These are phyloP conservation scores for Hondaea fermentalgiana DNA, from an alignment of 108 stramenopile genomes.

Conservation along the genomic window DNA sequence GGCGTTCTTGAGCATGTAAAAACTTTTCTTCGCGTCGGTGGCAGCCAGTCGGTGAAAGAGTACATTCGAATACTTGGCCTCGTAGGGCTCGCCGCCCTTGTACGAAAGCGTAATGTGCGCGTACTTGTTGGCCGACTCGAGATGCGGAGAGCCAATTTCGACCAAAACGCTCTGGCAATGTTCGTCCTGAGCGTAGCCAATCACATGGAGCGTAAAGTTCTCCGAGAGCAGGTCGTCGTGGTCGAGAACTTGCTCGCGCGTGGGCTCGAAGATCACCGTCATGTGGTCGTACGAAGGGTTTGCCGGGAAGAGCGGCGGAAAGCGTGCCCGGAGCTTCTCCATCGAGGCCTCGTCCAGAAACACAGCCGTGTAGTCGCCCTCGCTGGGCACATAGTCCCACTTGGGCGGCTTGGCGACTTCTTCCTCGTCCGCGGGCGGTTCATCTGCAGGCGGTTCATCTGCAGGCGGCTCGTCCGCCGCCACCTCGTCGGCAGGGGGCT, in stretches of 20 bases:
- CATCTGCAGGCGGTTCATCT: too few species aligned
- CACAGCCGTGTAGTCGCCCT: background rate
- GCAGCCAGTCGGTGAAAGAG: background rate
- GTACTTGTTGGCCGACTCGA: background rate
- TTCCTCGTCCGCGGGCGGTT: background rate
- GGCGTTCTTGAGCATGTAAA: background rate
- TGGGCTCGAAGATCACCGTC: conserved; percentile 8
- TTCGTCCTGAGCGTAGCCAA: conserved; percentile 11
- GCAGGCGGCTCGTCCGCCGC: too few species aligned
- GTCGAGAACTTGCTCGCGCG: background rate
- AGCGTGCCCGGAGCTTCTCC: background rate
- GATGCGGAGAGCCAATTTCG: background rate
- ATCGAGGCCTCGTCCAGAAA: background rate
- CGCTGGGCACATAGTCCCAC: background rate
- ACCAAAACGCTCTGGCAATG: background rate
- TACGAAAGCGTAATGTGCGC: background rate
- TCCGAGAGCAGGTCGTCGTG: conserved; percentile 14
- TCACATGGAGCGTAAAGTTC: background rate
- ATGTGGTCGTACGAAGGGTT: background rate
- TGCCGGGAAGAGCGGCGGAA: background rate
- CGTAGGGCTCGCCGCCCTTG: conserved; percentile 15
- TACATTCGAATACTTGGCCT: background rate
- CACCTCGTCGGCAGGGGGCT: too few species aligned
- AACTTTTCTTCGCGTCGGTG: background rate
- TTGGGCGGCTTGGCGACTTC: background rate